Conservation (phyloP, 495 filamentous ascomycete genomes). For the Neurospora sp. region DNA sequence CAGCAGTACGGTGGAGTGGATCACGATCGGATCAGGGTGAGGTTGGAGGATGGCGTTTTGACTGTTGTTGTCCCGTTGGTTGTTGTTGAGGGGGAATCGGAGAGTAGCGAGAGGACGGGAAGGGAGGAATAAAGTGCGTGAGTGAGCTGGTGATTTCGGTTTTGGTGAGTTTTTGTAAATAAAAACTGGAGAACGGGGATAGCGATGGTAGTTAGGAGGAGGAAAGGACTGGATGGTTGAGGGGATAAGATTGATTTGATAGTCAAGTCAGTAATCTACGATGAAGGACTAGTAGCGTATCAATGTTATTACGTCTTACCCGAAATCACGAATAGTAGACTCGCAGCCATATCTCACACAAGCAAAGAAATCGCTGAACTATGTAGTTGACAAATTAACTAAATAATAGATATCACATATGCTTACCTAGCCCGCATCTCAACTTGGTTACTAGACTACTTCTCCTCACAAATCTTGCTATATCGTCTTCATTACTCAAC, state of each 20-base stretch:
- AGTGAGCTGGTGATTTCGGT: not conserved
- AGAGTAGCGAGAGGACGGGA: not conserved
- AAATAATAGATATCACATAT: not conserved
- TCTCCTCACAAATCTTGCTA: not conserved
- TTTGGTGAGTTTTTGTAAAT: not conserved
- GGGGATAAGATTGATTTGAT: too few relatives aligned
- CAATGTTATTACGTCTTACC: not conserved
- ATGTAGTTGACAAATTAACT: not conserved
- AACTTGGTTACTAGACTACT: not conserved
- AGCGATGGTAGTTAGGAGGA: not conserved
- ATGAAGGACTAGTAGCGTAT: not conserved
- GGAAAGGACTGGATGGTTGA: not conserved
- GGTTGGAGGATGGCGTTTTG: constrained; percentile 53
- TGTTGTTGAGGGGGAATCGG: not conserved
- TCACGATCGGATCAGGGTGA: constrained; percentile 56
- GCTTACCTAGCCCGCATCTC: not conserved
- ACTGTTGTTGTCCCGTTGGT: constrained; percentile 37
- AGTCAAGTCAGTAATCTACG: not conserved
- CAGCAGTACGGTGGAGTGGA: constrained; percentile 46
- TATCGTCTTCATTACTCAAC: not conserved
- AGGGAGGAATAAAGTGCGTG: not conserved
- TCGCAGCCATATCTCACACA: not conserved
- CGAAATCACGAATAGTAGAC: not conserved
- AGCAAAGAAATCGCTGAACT: too few relatives aligned
- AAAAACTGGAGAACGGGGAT: not conserved